phyloP scores from a whole-genome alignment of 495 filamentous ascomycete species.

The Penicillium ochrochloron region DNA sequence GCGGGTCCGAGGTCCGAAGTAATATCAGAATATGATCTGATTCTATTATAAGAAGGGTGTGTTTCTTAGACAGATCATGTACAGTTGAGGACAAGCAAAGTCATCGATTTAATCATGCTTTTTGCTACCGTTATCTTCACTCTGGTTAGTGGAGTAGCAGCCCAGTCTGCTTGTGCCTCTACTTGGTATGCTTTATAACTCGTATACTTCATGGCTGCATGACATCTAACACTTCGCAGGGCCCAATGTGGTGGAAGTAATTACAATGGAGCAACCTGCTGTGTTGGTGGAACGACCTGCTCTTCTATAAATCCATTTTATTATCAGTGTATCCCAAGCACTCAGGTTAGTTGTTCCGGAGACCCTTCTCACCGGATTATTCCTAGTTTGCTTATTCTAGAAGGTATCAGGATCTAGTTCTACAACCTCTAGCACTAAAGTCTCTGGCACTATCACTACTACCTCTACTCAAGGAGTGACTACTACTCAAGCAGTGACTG shows the following conservation, averaged over 20 bases:
- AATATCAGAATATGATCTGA: not conserved
- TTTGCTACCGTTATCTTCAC: not conserved
- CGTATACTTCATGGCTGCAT: not conserved
- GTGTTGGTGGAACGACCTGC: slow-evolving; percentile 4
- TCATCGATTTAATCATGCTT: not conserved
- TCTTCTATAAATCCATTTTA: not conserved
- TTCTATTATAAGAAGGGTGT: not conserved
- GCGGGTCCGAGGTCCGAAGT: not conserved
- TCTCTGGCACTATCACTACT: not conserved
- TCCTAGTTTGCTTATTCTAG: not conserved
- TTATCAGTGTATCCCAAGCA: slow-evolving; percentile 1
- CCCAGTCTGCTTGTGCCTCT: slow-evolving; percentile 3
- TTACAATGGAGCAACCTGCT: slow-evolving; percentile 7
- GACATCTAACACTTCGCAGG: not conserved
- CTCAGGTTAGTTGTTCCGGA: not conserved
- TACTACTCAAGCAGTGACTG: too few relatives aligned
- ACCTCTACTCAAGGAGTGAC: not conserved
- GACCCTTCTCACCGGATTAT: not conserved
- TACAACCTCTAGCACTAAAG: not conserved
- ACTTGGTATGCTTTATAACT: not conserved
- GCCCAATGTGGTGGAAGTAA: slow-evolving; percentile 7
- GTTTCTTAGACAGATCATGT: not conserved
- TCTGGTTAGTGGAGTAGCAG: not conserved
- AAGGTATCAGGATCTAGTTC: not conserved
- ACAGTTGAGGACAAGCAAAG: not conserved